These are phyloP conservation scores for Picochlorum sp. DNA, from an alignment of 139 green algal genomes.

Conservation along the genomic window DNA sequence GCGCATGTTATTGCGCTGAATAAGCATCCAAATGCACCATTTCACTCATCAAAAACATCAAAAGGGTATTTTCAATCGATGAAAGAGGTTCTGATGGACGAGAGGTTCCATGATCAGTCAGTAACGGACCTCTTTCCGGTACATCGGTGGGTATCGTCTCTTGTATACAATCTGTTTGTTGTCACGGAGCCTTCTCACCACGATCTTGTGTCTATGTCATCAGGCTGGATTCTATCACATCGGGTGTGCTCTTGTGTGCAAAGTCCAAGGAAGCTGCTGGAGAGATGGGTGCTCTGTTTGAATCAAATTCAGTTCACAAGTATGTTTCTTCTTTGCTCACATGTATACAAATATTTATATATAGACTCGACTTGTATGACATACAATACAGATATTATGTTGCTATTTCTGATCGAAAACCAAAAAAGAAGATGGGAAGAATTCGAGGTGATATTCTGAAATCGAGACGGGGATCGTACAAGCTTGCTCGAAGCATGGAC, in stretches of 20 bases:
- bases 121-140: neutral
- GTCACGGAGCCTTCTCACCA: too few relatives aligned
- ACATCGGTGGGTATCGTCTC: too few relatives aligned
- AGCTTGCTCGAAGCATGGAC: slow-evolving; percentile 5
- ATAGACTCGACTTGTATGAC: neutral
- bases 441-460: slow-evolving; percentile 24
- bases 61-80: slow-evolving; percentile 9
- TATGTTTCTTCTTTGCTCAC: too few relatives aligned
- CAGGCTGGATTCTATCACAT: slow-evolving; percentile 28
- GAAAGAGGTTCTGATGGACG: slow-evolving; percentile 2
- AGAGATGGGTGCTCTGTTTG: slow-evolving; percentile 14
- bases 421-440: slow-evolving; percentile 29
- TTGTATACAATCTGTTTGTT: too few relatives aligned
- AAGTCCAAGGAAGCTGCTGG: slow-evolving; percentile 11
- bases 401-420: slow-evolving; percentile 18
- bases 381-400: slow-evolving; percentile 32
- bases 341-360: too few relatives aligned
- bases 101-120: neutral
- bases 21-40: slow-evolving; percentile 1
- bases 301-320: neutral
- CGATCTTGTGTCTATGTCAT: neutral
- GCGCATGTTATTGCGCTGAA: neutral
- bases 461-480: slow-evolving; percentile 23
- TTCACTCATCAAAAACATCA: slow-evolving; percentile 5
- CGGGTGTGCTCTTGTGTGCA: slow-evolving; percentile 20